Evolutionary conservation across 192 early-diverging fungal genomes (phyloP).

Genomic region (Umbelopsis isabellina): DNA sequence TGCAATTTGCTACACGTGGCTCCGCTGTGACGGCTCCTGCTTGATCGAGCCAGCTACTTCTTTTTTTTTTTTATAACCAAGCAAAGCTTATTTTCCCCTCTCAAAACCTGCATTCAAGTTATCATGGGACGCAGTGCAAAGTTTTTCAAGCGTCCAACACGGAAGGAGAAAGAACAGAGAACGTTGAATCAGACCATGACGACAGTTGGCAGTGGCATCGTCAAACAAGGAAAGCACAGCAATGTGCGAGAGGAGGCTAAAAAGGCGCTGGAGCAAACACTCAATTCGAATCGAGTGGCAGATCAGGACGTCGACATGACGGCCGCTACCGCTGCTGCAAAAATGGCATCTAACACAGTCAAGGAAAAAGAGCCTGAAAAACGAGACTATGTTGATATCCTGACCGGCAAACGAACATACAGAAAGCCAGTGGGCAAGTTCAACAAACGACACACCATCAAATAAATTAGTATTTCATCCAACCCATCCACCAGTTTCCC

Average conservation of each 20-base stretch:
- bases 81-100: neutral
- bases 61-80: neutral
- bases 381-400: conserved; percentile 38
- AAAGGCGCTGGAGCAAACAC: conserved; percentile 5
- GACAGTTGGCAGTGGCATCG: conserved; percentile 13
- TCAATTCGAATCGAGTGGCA: neutral
- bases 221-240: conserved; percentile 2
- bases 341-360: neutral
- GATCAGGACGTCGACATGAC: conserved; percentile 18
- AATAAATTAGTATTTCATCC: neutral
- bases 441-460: conserved; percentile 21
- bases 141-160: conserved; percentile 66
- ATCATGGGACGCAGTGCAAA: conserved; percentile 73
- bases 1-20: too few species aligned
- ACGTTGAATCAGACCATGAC: conserved; percentile 39
- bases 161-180: conserved; percentile 62
- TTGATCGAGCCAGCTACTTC: neutral
- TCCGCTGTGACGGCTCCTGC: neutral
- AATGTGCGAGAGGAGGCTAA: conserved; percentile 11
- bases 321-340: neutral
- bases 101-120: neutral
- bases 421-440: conserved; percentile 22
- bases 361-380: conserved; percentile 22
- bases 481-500: neutral
- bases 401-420: conserved; percentile 39